Evolutionary conservation across 495 filamentous ascomycete species (phyloP), one percentile per base, ranked within the genome.

Genomic region (Tuber brumale): DNA sequence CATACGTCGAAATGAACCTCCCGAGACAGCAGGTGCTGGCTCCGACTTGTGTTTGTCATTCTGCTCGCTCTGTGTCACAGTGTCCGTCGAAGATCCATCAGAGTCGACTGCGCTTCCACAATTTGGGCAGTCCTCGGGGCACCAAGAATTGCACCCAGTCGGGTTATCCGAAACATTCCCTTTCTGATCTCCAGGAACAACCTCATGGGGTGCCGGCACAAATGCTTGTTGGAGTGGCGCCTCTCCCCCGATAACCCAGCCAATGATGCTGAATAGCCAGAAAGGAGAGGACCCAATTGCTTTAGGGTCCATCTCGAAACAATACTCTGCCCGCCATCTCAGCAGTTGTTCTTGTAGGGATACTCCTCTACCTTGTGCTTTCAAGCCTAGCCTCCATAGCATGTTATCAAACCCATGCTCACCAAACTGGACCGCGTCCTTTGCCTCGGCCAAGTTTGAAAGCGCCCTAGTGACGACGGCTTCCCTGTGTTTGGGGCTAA

Each of bases 291-390:
- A 73, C n/a, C 70, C 74, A 69, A 80, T 72, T 35, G 78, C 73
- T 43, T 80, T 74, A 9, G 77, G 77, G 19, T 80, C 78, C 23
- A 79, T 69, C 45, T 80, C 78, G 43, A 80, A 79, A 69, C 78
- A 80, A 66, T 79, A 79, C 48, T 80, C 78, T 72, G 78, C 78
- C 73, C 78, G 79, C 57, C 46, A 79, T 71, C 74, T 80, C 31
- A 80, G 45, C n/a, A 80, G 61, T 41, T 39, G 48, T 37, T 19
- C 42, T 44, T 41, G 69, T 27, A 42, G 19, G 45, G 16, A 21
- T 57, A n/a, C 74, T 76, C 43, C 16, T 70, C 41, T n/a, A 19
- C 61, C 41, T 73, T 45, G 27, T 42, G 39, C 39, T 70, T 42
- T 45, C 21, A 80, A 46, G 39, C 78, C 78, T 39, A 80, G 45